phyloP scores from a whole-genome alignment of 495 filamentous ascomycete species.

The Daldinia grandis region DNA sequence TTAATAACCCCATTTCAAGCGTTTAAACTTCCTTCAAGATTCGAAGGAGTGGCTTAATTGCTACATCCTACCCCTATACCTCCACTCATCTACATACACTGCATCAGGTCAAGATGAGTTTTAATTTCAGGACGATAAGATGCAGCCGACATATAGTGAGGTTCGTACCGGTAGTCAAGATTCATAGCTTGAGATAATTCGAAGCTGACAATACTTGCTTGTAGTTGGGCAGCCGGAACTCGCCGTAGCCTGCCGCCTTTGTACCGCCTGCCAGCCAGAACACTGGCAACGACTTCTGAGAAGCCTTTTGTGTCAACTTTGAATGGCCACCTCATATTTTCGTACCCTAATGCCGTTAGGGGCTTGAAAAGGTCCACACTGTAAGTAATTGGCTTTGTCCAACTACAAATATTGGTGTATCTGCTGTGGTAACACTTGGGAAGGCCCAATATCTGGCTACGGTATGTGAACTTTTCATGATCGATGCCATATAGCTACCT shows the following conservation, averaged over 20 bases:
- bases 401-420: not conserved
- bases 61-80: too few relatives aligned
- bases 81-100: not conserved
- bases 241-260: constrained; percentile 1
- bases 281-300: constrained; percentile 15
- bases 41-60: too few relatives aligned
- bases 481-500: not conserved
- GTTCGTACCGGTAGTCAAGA: constrained; percentile 11
- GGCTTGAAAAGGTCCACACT: constrained; percentile 24
- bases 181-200: not conserved
- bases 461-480: constrained; percentile 42
- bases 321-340: constrained; percentile 14
- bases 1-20: not conserved
- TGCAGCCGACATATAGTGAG: constrained; percentile 15
- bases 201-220: not conserved
- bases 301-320: constrained; percentile 34
- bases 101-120: constrained; percentile 14
- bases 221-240: constrained; percentile 13
- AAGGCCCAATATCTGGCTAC: constrained; percentile 52
- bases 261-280: constrained; percentile 8
- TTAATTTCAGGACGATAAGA: constrained; percentile 12
- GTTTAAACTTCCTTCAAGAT: not conserved
- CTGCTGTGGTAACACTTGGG: constrained; percentile 20
- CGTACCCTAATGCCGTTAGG: constrained; percentile 7
- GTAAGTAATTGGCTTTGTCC: constrained; percentile 29